Evolutionary conservation across 106 monocot genomes (phyloP).

Genomic region (Dendrobium catenatum): DNA sequence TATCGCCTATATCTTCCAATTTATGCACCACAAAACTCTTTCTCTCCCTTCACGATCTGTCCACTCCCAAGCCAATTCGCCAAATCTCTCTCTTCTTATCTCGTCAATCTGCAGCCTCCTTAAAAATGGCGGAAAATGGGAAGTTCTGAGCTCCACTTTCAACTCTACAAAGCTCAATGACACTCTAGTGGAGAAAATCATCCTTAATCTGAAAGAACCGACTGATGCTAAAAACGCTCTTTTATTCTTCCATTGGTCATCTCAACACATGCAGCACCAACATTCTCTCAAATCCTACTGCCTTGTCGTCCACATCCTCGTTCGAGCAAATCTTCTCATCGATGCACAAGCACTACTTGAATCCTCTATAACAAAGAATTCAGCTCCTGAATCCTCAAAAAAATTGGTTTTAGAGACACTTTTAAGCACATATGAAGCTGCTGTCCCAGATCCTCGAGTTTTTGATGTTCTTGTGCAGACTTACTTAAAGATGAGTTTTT

Average conservation of each 20-base stretch:
- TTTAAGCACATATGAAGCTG: conserved; percentile 26
- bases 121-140: conserved; percentile 18
- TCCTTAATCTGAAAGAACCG: conserved; percentile 31
- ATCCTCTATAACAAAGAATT: conserved; percentile 15
- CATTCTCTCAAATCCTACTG: conserved; percentile 37
- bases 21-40: background rate
- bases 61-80: background rate
- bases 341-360: conserved; percentile 39
- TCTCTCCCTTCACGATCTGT: background rate
- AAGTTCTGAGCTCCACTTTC: conserved; percentile 5
- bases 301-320: conserved; percentile 46
- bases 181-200: conserved; percentile 17
- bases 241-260: conserved; percentile 59
- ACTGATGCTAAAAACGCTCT: conserved; percentile 32
- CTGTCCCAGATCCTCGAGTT: conserved; percentile 36
- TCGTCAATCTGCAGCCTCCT: background rate
- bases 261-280: conserved; percentile 4
- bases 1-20: background rate
- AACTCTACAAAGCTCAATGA: background rate
- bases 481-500: conserved; percentile 38
- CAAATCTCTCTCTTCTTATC: background rate
- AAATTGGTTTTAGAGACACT: conserved; percentile 23
- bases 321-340: conserved; percentile 26
- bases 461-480: conserved; percentile 59
- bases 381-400: background rate